Evolutionary conservation across 2,329 filamentous ascomycete genomes (phyloP), one percentile per base, ranked within the genome.

Genomic region (Curvularia hawaiiensis): DNA sequence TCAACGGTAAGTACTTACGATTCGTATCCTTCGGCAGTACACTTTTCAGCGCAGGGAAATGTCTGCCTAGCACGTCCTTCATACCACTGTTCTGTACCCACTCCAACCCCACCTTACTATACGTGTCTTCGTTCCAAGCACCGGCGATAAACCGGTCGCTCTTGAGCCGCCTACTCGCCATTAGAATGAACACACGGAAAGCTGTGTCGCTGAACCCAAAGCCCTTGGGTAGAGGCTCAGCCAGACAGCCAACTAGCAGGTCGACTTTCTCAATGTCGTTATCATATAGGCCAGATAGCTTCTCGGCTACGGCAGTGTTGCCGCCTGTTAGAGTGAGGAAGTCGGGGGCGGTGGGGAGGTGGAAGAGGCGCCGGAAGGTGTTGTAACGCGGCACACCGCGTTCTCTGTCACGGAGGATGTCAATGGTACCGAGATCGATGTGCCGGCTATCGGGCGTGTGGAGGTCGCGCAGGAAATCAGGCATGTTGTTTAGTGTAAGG

Each of bases 121-220:
- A 80, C 12, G 72, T 77, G 40, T 75, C 69, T 22, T 68, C 68
- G 41, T 79, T 76, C 75, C 77, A 80, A 22, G 75, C 65, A 0
- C 72, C 73, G 0, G 79, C 79, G 28, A 81, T 79, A 54, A 80
- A 80, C 1, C 79, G 68, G 68, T 81, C 79, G 18, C 77, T 79
- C 72, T 80, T 81, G 18, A 80, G 57, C 30, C 66, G 61, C 12
- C 79, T 59, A 40, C 71, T 76, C 1, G 79, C 79, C 79, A 81
- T 81, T 1, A 80, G 59, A 38, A 81, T 79, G 55, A 81, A 81
- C 1, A 81, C 69, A 0, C 79, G 65, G 60, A 82, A 82, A 2
- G 79, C 79, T 2, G 79, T 82, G 51, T 82, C 80, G 58, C 75
- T 79, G 63, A 82, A 82, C 0, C 79, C 80, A 50, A 82, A 82